phyloP scores from a whole-genome alignment of 345 rosid genomes.

The Triadica sebifera region DNA sequence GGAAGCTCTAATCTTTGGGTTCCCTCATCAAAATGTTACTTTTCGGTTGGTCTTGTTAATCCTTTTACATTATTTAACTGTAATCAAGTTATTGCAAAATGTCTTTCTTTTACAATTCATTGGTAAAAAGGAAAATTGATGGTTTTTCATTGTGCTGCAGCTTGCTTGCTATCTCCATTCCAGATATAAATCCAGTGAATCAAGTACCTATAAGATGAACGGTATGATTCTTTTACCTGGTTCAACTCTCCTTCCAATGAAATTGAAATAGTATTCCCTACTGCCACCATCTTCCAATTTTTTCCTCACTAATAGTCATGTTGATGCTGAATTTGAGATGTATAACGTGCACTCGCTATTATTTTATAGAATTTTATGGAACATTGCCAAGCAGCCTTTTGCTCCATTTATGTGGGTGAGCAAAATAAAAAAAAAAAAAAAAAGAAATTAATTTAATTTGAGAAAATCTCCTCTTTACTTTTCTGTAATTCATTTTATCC shows the following conservation, averaged over 20 bases:
- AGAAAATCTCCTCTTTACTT: background rate
- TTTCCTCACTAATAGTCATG: background rate
- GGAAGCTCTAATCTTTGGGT: conserved; percentile 41
- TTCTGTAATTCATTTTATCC: too few relatives aligned
- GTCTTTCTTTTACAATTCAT: background rate
- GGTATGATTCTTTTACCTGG: conserved; percentile 17
- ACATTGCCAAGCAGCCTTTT: background rate
- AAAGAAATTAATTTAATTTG: background rate
- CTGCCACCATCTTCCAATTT: background rate
- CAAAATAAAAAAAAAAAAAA: too few relatives aligned
- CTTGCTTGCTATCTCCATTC: conserved; percentile 35
- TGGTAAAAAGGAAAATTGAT: background rate
- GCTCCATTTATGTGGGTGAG: background rate
- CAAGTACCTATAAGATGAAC: conserved; percentile 23
- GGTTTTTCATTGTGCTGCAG: conserved; percentile 17
- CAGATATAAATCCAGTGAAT: conserved; percentile 26
- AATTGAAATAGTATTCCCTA: background rate
- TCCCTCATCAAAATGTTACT: conserved; percentile 30
- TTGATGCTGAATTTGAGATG: too few relatives aligned
- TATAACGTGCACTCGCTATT: background rate
- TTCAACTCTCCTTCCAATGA: background rate
- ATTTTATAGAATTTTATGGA: background rate
- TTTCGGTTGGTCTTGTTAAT: conserved; percentile 19
- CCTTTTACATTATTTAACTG: background rate
- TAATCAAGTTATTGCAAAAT: background rate